These are phyloP conservation scores for Solanum chmielewskii DNA, from an alignment of 257 asterid species.

Conservation along the genomic window DNA sequence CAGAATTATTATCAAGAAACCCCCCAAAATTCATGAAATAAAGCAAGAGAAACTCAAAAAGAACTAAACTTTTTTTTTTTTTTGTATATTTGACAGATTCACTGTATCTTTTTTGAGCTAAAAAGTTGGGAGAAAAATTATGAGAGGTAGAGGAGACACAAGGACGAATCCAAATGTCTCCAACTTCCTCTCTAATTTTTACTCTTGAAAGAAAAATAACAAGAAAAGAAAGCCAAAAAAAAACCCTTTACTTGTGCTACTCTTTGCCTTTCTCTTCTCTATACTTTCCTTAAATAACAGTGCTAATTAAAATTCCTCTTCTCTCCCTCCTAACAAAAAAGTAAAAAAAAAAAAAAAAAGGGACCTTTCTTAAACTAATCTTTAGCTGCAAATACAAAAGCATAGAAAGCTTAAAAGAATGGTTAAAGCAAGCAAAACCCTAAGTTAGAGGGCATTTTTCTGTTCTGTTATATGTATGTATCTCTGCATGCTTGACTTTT, in stretches of 20 bases:
- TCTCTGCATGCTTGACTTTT: constrained; percentile 20
- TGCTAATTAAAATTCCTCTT: background rate
- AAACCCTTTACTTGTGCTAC: background rate
- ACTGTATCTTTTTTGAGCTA: background rate
- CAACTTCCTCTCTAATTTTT: constrained; percentile 49
- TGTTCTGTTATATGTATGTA: background rate
- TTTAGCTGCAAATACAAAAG: background rate
- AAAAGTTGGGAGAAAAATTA: background rate
- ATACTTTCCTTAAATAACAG: background rate
- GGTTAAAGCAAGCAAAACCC: constrained; percentile 8
- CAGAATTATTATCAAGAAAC: constrained; percentile 60
- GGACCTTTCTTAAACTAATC: background rate
- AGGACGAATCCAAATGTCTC: constrained; percentile 83
- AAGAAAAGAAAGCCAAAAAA: constrained; percentile 5
- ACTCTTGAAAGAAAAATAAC: constrained; percentile 12
- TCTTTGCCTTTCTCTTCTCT: constrained; percentile 13
- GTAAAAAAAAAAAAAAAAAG: background rate
- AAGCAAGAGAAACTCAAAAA: background rate
- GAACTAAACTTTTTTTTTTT: background rate
- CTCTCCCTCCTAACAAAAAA: background rate
- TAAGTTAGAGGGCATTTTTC: background rate
- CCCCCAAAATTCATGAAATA: constrained; percentile 89
- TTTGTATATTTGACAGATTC: background rate
- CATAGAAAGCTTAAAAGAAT: background rate
- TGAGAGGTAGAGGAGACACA: constrained; percentile 90